These are phyloP conservation scores for Hypoxylon sp. DNA, from an alignment of 2,329 filamentous ascomycete genomes.

Conservation along the genomic window DNA sequence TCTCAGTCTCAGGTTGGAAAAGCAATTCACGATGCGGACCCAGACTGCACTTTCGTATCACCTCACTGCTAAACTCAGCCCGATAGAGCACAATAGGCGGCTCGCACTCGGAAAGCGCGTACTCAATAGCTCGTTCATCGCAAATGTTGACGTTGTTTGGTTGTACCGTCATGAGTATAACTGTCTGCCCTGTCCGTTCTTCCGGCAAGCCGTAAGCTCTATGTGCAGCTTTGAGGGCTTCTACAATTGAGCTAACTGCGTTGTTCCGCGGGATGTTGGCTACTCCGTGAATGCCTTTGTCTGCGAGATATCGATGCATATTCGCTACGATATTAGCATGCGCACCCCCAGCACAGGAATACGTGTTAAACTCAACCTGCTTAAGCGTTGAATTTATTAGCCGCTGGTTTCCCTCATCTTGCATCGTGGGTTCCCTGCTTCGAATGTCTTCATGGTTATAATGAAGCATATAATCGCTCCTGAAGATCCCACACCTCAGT, in stretches of 20 bases:
- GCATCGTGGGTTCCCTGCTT: neutral
- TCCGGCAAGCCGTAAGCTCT: slow-evolving; percentile 50
- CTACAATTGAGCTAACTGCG: slow-evolving; percentile 53
- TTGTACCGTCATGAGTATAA: slow-evolving; percentile 61
- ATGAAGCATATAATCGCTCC: slow-evolving; percentile 63
- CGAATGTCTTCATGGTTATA: slow-evolving; percentile 1
- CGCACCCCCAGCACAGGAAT: slow-evolving; percentile 58
- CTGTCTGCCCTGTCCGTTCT: slow-evolving; percentile 47
- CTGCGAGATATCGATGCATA: slow-evolving; percentile 59
- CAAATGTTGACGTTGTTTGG: slow-evolving; percentile 61
- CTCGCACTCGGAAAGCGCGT: slow-evolving; percentile 56
- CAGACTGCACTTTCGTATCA: slow-evolving; percentile 53
- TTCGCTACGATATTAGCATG: slow-evolving; percentile 58
- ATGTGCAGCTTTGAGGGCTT: slow-evolving; percentile 55
- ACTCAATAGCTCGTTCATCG: slow-evolving; percentile 63
- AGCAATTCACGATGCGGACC: slow-evolving; percentile 54
- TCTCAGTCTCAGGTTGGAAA: slow-evolving; percentile 52
- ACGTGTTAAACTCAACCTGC: slow-evolving; percentile 64
- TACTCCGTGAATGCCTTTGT: slow-evolving; percentile 48
- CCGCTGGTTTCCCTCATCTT: neutral
- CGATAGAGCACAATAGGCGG: slow-evolving; percentile 56
- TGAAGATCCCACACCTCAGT: slow-evolving; percentile 57
- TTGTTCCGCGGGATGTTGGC: slow-evolving; percentile 53
- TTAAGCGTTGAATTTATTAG: slow-evolving; percentile 51
- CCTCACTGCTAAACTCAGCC: slow-evolving; percentile 55